A percentile compares a stretch with the other conserved stretches of the same genome.
Conservation (phyloP, 805 yeast genomes). For the Candida gorgasii region DNA sequence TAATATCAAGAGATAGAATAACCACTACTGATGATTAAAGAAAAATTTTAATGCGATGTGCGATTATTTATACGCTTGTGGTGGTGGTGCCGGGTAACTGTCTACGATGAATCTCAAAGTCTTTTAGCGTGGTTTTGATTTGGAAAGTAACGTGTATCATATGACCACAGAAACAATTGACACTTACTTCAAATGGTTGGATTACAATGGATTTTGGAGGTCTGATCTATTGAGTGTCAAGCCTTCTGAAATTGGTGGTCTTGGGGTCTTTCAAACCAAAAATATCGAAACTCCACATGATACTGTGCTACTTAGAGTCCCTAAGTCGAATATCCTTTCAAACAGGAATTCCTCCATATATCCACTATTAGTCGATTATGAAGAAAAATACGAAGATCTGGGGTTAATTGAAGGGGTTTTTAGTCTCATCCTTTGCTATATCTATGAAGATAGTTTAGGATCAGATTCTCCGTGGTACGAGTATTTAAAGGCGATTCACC, state of each 20-base stretch:
- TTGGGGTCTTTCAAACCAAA: constrained; percentile 66
- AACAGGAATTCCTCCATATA: constrained; percentile 62
- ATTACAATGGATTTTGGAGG: constrained; percentile 56
- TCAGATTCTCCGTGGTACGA: constrained; percentile 78
- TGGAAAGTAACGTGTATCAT: constrained; percentile 2
- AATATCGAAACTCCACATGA: constrained; percentile 21
- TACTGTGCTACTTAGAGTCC: constrained; percentile 50
- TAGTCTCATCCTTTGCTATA: constrained; percentile 64
- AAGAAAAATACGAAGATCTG: constrained; percentile 26
- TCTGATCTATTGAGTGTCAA: constrained; percentile 20
- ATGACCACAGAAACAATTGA: constrained; percentile 6
- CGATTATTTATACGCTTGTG: constrained; percentile 6
- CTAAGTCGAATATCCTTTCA: constrained; percentile 60
- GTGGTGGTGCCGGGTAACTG: constrained; percentile 9
- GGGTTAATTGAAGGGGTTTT: constrained; percentile 54
- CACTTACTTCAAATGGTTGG: constrained; percentile 50
- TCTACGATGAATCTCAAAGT: too few species aligned
- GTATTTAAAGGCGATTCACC: constrained; percentile 58
- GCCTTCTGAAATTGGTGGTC: constrained; percentile 50
- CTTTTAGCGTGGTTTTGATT: too few species aligned
- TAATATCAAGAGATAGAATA: constrained; percentile 69
- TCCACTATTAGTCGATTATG: constrained; percentile 61
- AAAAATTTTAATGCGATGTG: constrained; percentile 26
- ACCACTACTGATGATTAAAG: constrained; percentile 72
- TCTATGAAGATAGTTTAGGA: constrained; percentile 65